A percentile compares a stretch with the other conserved stretches of the same genome.
Evolutionary conservation across 345 rosid genomes (phyloP).

Genomic region (Brassica incana): DNA sequence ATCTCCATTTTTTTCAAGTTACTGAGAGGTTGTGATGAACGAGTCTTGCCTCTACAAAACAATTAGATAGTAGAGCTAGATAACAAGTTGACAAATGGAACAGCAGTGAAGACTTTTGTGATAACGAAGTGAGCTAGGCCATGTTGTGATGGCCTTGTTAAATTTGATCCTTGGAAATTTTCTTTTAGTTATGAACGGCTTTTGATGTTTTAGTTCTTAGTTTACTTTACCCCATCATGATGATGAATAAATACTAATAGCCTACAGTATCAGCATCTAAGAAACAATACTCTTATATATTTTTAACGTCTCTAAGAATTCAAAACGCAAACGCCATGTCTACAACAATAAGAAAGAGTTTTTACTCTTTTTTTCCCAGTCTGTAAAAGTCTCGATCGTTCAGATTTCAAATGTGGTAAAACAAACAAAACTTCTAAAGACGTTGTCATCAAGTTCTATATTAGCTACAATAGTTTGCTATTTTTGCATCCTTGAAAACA

Average conservation of each 20-base stretch:
- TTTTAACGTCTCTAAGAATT: not conserved
- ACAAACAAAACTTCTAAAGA: conserved; percentile 19
- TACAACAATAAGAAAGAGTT: not conserved
- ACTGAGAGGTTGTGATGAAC: conserved; percentile 14
- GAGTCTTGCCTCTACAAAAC: not conserved
- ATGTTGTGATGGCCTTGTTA: not conserved
- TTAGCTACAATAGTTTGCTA: not conserved
- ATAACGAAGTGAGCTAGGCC: not conserved
- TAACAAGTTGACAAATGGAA: conserved; percentile 24
- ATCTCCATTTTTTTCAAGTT: conserved; percentile 9
- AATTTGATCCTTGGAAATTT: not conserved
- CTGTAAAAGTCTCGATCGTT: not conserved
- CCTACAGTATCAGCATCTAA: too few relatives aligned
- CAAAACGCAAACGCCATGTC: conserved; percentile 4
- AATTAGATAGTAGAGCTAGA: not conserved
- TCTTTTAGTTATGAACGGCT: not conserved
- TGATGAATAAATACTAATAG: not conserved
- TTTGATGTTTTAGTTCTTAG: not conserved
- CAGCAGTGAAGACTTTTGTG: not conserved
- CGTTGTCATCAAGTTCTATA: conserved; percentile 23
- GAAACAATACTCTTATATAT: too few relatives aligned
- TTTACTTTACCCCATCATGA: not conserved
- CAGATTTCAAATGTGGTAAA: conserved; percentile 6
- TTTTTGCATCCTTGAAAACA: not conserved
- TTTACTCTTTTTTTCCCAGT: not conserved